Conservation (phyloP, 2,329 filamentous ascomycete genomes). For the Trichoderma aggressivum region DNA sequence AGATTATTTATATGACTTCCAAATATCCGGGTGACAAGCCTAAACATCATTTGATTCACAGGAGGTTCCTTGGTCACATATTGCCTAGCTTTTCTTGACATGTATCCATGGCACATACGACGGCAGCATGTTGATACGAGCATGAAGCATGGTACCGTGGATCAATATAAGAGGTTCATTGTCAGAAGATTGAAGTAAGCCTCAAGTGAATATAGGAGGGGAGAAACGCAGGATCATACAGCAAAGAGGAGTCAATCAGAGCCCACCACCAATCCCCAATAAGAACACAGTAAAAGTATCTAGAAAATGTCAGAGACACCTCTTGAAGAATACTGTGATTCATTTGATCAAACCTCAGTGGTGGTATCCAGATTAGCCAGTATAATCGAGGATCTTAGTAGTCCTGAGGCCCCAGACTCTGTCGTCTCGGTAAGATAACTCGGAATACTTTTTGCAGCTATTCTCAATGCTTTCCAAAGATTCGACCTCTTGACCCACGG, state of each 20-base stretch:
- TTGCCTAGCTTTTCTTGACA: neutral
- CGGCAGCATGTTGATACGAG: neutral
- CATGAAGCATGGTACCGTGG: neutral
- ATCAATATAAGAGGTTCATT: neutral
- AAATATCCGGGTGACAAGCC: neutral
- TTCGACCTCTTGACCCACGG: neutral
- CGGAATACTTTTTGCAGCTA: neutral
- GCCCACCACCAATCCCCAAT: too few relatives aligned
- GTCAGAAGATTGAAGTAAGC: neutral
- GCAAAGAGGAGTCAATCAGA: neutral
- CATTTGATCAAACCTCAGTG: neutral
- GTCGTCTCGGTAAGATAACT: neutral
- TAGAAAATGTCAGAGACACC: neutral
- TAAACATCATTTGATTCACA: neutral
- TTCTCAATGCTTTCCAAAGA: neutral
- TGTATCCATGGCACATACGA: neutral
- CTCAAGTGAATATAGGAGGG: neutral
- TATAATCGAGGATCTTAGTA: neutral
- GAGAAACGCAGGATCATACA: neutral
- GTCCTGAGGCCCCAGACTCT: neutral
- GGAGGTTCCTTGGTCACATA: neutral
- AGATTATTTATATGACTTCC: neutral
- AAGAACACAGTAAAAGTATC: too few relatives aligned
- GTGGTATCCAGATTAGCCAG: neutral
- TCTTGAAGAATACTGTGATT: neutral